Conservation (phyloP, 1,284 basidiomycete species). For the Leccinum fallax region DNA sequence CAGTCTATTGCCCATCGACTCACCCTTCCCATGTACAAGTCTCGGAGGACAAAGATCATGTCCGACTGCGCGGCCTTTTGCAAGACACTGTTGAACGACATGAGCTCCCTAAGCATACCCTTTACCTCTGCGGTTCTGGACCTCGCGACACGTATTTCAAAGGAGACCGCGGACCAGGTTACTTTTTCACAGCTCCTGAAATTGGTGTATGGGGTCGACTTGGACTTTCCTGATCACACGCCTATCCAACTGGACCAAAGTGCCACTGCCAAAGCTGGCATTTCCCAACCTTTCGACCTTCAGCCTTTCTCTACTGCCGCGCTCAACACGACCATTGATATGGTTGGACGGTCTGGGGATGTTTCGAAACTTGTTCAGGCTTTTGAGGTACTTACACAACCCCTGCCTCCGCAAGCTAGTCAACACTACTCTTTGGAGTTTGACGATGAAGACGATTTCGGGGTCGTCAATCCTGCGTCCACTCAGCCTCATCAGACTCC, state of each 20-base stretch:
- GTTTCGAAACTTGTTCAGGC: slow-evolving; percentile 68
- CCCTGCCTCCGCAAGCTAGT: slow-evolving; percentile 52
- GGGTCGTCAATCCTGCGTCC: slow-evolving; percentile 44
- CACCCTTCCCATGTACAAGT: slow-evolving; percentile 51
- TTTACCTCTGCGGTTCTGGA: slow-evolving; percentile 64
- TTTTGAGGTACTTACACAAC: slow-evolving; percentile 75
- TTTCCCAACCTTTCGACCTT: slow-evolving; percentile 36
- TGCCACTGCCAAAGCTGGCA: slow-evolving; percentile 10
- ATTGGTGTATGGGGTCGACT: slow-evolving; percentile 70
- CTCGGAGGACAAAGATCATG: slow-evolving; percentile 37
- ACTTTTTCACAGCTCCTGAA: slow-evolving; percentile 61
- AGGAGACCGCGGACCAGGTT: slow-evolving; percentile 56
- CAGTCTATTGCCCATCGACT: slow-evolving; percentile 69
- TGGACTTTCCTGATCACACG: slow-evolving; percentile 64
- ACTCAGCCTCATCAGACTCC: slow-evolving; percentile 44
- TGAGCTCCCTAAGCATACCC: slow-evolving; percentile 49
- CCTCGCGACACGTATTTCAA: slow-evolving; percentile 64
- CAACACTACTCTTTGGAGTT: slow-evolving; percentile 52
- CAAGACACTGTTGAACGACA: slow-evolving; percentile 55
- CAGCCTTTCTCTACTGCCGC: slow-evolving; percentile 62
- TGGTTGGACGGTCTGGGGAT: slow-evolving; percentile 59
- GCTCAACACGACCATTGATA: slow-evolving; percentile 71
- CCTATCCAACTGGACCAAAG: slow-evolving; percentile 24
- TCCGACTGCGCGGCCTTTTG: slow-evolving; percentile 48
- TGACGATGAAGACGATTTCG: slow-evolving; percentile 68